A percentile compares a stretch with the other conserved stretches of the same genome.
Evolutionary conservation across 345 rosid genomes (phyloP).

Genomic region (Raphanus raphanistrum): DNA sequence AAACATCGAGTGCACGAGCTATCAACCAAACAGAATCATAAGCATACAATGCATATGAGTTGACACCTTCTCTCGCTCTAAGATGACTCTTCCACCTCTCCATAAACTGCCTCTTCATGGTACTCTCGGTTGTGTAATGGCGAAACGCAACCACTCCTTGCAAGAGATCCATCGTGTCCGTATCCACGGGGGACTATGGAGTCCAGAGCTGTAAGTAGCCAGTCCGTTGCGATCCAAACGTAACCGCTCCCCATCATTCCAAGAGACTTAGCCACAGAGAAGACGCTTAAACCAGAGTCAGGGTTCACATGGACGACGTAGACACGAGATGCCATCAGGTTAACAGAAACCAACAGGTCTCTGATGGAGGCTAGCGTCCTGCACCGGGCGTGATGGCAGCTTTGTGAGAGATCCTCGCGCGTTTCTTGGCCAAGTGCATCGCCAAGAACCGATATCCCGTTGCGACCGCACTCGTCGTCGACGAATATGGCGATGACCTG

Average conservation of each 20-base stretch:
- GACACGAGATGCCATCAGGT: conserved; percentile 82
- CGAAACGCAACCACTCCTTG: conserved; percentile 93
- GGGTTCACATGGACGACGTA: conserved; percentile 91
- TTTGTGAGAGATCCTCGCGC: conserved; percentile 71
- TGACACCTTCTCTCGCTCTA: conserved; percentile 40
- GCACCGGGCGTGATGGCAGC: conserved; percentile 73
- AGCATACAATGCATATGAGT: conserved; percentile 84
- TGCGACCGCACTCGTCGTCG: conserved; percentile 91
- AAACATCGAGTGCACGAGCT: conserved; percentile 74
- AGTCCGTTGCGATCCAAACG: conserved; percentile 97
- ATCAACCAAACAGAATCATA: conserved; percentile 92
- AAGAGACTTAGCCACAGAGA: conserved; percentile 69
- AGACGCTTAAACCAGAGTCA: conserved; percentile 72
- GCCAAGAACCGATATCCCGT: conserved; percentile 69
- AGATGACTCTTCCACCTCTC: conserved; percentile 56
- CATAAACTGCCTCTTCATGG: conserved; percentile 52
- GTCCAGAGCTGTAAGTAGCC: conserved; percentile 83
- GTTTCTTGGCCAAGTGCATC: conserved; percentile 77
- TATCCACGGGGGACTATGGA: conserved; percentile 46
- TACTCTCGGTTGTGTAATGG: conserved; percentile 68
- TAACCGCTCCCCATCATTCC: conserved; percentile 71
- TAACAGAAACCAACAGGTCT: conserved; percentile 62
- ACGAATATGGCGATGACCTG: conserved; percentile 84
- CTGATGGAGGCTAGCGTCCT: conserved; percentile 41
- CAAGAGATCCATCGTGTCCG: conserved; percentile 56